Evolutionary conservation across 441 rosid species (phyloP), one percentile per base, ranked within the genome.

Genomic region (Macaranga tanarius): DNA sequence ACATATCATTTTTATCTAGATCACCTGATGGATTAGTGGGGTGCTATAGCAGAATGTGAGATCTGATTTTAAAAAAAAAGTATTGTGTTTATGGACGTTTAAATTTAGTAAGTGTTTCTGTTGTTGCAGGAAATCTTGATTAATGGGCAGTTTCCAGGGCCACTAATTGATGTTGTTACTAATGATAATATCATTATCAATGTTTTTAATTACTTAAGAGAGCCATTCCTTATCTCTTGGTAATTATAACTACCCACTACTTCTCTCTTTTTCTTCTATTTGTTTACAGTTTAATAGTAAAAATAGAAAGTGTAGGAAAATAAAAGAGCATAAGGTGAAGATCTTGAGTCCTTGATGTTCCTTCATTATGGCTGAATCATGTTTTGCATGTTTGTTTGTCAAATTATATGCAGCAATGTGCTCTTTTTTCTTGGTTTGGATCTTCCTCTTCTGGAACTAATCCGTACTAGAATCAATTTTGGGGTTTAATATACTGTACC

Each of bases 61-160:
- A 40, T 57, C 57, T 72, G 60, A 67, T 67, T n/a, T n/a, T 74
- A 13, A 70, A 63, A 25, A 57, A n/a, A 66, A 63, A n/a, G n/a
- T n/a, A 25, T 54, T 71, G 71, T 34, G 38, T 34, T 34, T 52
- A 23, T 7, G 0, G 3, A 9, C 11, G 8, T n/a, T 45, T 19
- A 0, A 60, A 48, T 55, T 63, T 20, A 26, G 50, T 48, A 13
- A 11, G 44, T 44, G 31, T n/a, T 34, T 26, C 34, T 64, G 56
- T 13, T 25, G 8, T 59, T 57, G 73, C 82, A 93, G 98, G 98
- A 97, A n/a, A 90, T 94, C 70, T 81, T 94, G 73, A 92, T 94
- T 62, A 90, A 94, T 55, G 95, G 98, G 47, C 88, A 92, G 76
- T 94, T 90, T 76, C 98, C 98, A 28, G 98, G 98, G 58, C 98